Conservation (phyloP, 1,284 basidiomycete species). For the Austroboletus niveus region DNA sequence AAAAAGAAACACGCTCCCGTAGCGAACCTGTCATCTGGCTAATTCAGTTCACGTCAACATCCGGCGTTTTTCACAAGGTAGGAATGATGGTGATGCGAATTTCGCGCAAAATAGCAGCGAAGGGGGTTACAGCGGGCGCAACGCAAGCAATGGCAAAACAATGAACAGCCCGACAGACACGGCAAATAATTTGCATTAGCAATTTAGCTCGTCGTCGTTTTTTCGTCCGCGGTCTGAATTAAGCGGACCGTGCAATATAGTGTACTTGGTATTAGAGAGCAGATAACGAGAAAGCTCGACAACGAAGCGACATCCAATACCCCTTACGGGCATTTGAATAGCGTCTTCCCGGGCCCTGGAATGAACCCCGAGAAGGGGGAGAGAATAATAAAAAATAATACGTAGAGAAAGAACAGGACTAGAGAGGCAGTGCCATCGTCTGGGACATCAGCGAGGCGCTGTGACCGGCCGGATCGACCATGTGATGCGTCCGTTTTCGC, state of each 20-base stretch:
- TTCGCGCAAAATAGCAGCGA: slow-evolving; percentile 14
- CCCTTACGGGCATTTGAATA: too few species aligned
- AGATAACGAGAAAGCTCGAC: background rate
- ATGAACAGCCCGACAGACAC: slow-evolving; percentile 5
- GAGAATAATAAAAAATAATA: slow-evolving; percentile 9
- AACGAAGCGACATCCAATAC: slow-evolving; percentile 12
- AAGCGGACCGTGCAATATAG: slow-evolving; percentile 13
- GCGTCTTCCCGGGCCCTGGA: slow-evolving; percentile 2
- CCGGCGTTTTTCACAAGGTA: slow-evolving; percentile 20
- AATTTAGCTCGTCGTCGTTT: too few species aligned
- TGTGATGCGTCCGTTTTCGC: slow-evolving; percentile 58
- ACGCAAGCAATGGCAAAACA: slow-evolving; percentile 15
- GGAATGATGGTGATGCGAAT: slow-evolving; percentile 15
- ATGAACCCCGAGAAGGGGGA: slow-evolving; percentile 23
- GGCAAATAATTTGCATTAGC: slow-evolving; percentile 1
- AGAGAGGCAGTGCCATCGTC: slow-evolving; percentile 42
- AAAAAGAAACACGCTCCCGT: too few species aligned
- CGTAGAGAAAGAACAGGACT: background rate
- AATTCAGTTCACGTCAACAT: too few species aligned
- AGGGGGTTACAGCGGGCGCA: slow-evolving; percentile 25
- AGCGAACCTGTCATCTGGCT: too few species aligned
- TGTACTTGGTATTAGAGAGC: background rate
- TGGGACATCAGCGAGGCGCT: slow-evolving; percentile 48
- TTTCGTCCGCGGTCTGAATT: too few species aligned
- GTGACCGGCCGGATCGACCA: slow-evolving; percentile 47